phyloP scores from a whole-genome alignment of 2,329 filamentous ascomycete genomes.

The Clarireedia paspali region DNA sequence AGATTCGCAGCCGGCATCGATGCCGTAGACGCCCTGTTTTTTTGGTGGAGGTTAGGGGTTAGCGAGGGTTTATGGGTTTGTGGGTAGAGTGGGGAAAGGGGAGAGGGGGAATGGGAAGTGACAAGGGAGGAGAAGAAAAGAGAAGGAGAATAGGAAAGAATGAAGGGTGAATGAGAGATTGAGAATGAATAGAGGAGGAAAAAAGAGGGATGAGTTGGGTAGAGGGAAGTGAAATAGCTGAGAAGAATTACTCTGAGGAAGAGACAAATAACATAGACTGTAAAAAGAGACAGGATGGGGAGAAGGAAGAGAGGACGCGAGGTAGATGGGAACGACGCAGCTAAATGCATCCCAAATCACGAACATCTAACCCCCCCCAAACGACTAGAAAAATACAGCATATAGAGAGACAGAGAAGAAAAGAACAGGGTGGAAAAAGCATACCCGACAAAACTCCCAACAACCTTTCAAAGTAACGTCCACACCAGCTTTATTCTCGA shows the following conservation, averaged over 20 bases:
- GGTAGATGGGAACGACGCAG: too few relatives aligned
- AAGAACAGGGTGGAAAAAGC: background rate
- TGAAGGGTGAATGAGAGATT: background rate
- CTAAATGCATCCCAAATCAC: too few relatives aligned
- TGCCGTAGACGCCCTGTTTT: conserved; percentile 9
- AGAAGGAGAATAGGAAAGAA: background rate
- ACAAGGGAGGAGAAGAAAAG: background rate
- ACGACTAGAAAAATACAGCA: too few relatives aligned
- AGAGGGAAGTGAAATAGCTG: background rate
- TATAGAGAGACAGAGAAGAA: background rate
- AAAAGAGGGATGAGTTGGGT: background rate
- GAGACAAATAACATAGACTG: background rate
- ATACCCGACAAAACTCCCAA: conserved; percentile 34
- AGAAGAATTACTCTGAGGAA: background rate
- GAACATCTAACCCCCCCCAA: too few relatives aligned
- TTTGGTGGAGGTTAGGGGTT: background rate
- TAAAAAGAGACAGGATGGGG: background rate
- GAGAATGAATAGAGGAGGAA: background rate
- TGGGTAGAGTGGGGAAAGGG: background rate
- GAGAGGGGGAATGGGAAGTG: background rate
- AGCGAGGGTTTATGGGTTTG: background rate
- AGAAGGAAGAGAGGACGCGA: background rate
- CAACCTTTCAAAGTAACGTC: conserved; percentile 34
- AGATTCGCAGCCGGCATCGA: conserved; percentile 13
- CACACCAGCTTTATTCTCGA: conserved; percentile 29